Base-by-base conservation (phyloP, 73 alveolate genomes). In the Paramecium sonneborni region DNA sequence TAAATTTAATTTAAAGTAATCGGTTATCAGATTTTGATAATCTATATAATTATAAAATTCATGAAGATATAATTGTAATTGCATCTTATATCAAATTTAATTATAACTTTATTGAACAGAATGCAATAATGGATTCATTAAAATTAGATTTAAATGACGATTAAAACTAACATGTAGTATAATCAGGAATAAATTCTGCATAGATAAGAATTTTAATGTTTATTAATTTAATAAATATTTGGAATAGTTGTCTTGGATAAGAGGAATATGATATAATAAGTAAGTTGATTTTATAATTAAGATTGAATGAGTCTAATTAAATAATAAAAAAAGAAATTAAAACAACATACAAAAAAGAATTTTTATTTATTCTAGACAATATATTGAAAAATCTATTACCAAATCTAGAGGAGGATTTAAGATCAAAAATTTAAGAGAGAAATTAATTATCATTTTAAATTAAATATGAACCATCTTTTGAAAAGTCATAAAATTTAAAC, bases 381-480 rank as follows among this genome's bases (percentile, higher is more conserved):
- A 62, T 32, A 62, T 62, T 62, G 6, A 2, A 62, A 30, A 14
- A 0, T 24, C 44, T 30, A 26, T 30, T 32, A 30, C 39, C 39
- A 32, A 30, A 0, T 62, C 6, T 62, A 23, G 84, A 62, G 26
- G 39, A 62, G 2, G 84, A 62, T 7, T 26, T 62, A 32, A 24
- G 44, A 62, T 26, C 4, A 6, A 62, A 32, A 26, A 62, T 62
- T 0, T 11, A 32, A 12, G 84, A 62, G 24, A 62, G 84, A 12
- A 62, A 62, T 62, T 32, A 62, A 32, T 62, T 62, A 32, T 62
- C 84, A 26, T 62, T 62, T 30, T 62, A 62, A 62, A 62, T 62
- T 26, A 62, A 62, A 12, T 62, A 62, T 26, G 84, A 62, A 30
- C 84, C 84, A 30, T 62, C 84, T 14, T 62, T 62, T 62, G 84